Evolutionary conservation across 805 yeast species (phyloP), one percentile per base, ranked within the genome.

Genomic region (Cyberlindnera japonica): DNA sequence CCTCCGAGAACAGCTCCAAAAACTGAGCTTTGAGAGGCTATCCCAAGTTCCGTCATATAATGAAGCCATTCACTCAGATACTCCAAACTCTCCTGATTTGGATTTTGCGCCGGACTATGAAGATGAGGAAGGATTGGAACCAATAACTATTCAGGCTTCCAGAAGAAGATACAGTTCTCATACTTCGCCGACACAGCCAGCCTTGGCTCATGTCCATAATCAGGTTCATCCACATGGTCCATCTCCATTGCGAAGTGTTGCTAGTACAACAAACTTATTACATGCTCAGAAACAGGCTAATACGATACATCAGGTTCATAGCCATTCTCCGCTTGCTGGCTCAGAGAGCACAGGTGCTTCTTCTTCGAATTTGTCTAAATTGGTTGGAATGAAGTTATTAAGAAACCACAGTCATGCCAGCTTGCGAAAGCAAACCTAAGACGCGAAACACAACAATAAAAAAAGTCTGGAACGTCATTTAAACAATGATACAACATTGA

Each of bases 21-120:
- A 36, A 25, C 48, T 62, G 48, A 67, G 69, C 28, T 49, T 63
- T 13, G 58, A 58, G 6, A 54, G 66, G 3, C 50, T 83, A 43
- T 76, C 81, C 9, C 65, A 75, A 32, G 93, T 87, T 6, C 96
- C 96, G 0, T 73, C 89, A 0, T 87, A 87, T 58, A 71, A 68
- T 4, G 80, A 85, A 27, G 95, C 95, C 0, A 57, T 85, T 47
- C 72, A 73, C 19, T 27, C 41, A 46, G 75, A 67, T 32, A 63
- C 59, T 6, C 64, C 67, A 25, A 70, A 64, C 6, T 64, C 63
- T 12, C 72, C 72, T 10, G 38, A 28, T 15, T 35, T 28, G 14
- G 54, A 39, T 36, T 64, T 78, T 25, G 75, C 93, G 3, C 95
- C 95, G 0, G 72, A 72, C 2, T 85, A 85, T 31, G 45, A 42